Percentiles rank a stretch among this genome's conserved stretches.
Conservation (phyloP, 306 rosid genomes). For the Ceratonia siliqua region DNA sequence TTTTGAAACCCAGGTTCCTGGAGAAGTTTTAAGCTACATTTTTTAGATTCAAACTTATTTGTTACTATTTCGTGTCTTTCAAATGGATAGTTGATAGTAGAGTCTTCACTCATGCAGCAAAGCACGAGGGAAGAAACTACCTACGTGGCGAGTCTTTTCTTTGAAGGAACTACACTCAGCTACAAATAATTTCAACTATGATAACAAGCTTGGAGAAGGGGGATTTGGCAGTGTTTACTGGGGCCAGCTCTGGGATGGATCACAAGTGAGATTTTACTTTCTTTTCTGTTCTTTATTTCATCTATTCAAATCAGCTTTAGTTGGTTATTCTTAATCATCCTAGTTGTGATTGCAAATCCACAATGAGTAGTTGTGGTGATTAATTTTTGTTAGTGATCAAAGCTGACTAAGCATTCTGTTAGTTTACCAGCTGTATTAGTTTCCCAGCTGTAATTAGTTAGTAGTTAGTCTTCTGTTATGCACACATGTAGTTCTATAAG, state of each 20-base stretch:
- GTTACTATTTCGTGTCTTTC: not conserved
- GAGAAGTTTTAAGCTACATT: not conserved
- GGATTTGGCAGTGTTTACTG: slow-evolving; percentile 97
- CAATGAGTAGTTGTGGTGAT: not conserved
- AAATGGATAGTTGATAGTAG: slow-evolving; percentile 29
- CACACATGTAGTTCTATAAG: no score
- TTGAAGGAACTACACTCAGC: slow-evolving; percentile 93
- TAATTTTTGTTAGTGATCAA: no score
- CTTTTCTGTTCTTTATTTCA: not conserved
- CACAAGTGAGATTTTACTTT: slow-evolving; percentile 59
- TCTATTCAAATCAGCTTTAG: slow-evolving; percentile 4
- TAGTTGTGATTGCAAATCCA: not conserved
- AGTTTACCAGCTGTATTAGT: no score
- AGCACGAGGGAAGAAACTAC: slow-evolving; percentile 75
- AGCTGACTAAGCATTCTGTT: no score
- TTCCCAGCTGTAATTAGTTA: no score
- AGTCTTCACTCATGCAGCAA: slow-evolving; percentile 55
- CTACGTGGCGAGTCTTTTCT: slow-evolving; percentile 89
- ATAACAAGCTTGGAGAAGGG: slow-evolving; percentile 99
- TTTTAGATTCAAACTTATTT: slow-evolving; percentile 22
- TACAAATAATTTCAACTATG: slow-evolving; percentile 93
- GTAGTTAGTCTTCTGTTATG: no score
- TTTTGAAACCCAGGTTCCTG: not conserved
- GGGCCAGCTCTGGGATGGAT: slow-evolving; percentile 99
- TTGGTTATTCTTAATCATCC: not conserved